These are phyloP conservation scores for Wickerhamomyces queroliae DNA, from an alignment of 805 yeast genomes.

Conservation along the genomic window DNA sequence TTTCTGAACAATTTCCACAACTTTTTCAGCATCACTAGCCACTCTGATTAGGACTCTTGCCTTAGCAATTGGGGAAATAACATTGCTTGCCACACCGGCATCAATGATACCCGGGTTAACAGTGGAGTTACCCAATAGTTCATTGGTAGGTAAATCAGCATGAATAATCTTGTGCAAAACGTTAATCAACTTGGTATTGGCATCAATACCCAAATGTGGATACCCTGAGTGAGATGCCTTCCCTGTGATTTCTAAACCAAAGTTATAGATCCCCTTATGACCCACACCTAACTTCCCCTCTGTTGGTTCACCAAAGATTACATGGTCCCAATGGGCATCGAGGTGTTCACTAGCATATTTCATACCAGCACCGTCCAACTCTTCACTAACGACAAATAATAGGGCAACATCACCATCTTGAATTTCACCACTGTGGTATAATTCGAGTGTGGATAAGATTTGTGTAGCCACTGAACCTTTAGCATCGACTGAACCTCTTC, in stretches of 20 bases:
- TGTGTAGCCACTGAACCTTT: constrained; percentile 66
- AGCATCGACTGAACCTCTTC: constrained; percentile 70
- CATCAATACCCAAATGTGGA: constrained; percentile 63
- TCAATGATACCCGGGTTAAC: constrained; percentile 51
- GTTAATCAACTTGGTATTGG: constrained; percentile 50
- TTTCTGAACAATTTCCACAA: constrained; percentile 22
- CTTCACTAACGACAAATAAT: constrained; percentile 68
- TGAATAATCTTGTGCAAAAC: constrained; percentile 39
- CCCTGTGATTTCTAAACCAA: constrained; percentile 42
- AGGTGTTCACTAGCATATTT: constrained; percentile 27
- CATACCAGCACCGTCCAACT: constrained; percentile 64
- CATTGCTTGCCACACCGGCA: constrained; percentile 66
- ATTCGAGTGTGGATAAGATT: constrained; percentile 44
- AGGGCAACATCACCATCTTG: constrained; percentile 51
- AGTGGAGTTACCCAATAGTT: constrained; percentile 54
- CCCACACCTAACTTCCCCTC: constrained; percentile 64
- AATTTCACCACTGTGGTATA: constrained; percentile 32
- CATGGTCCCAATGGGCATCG: constrained; percentile 49
- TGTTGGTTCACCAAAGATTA: constrained; percentile 73
- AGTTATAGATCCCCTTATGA: constrained; percentile 53
- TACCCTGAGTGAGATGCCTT: constrained; percentile 63
- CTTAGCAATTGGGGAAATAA: constrained; percentile 51
- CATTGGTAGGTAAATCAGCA: constrained; percentile 42
- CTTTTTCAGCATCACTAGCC: constrained; percentile 37
- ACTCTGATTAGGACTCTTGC: constrained; percentile 49